phyloP scores from a whole-genome alignment of 78 protist genomes.

The Protostelium mycophagum region DNA sequence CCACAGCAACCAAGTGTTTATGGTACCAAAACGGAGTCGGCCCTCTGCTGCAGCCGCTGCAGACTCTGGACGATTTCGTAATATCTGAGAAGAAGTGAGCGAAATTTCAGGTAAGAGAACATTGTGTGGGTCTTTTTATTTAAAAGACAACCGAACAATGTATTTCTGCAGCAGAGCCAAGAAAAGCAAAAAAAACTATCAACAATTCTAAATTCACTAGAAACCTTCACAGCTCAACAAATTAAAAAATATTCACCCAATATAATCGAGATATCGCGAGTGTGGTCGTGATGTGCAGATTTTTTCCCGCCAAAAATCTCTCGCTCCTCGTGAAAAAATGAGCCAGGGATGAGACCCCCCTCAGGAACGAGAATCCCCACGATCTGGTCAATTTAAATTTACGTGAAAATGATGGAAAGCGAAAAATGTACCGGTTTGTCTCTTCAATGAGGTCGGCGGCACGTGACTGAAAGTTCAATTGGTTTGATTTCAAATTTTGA shows the following conservation, averaged over 20 bases:
- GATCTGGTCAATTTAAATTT: not conserved
- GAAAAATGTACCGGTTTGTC: too few species aligned
- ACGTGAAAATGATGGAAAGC: too few species aligned
- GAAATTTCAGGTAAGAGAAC: not conserved
- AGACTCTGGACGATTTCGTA: conserved; percentile 31
- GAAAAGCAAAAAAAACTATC: too few species aligned
- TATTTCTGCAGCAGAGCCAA: too few species aligned
- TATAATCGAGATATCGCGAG: conserved; percentile 33
- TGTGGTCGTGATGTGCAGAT: conserved; percentile 32
- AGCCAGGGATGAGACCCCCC: conserved; percentile 9
- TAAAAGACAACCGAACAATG: too few species aligned
- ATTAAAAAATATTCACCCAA: too few species aligned
- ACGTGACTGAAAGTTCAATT: too few species aligned
- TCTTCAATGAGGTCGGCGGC: not conserved
- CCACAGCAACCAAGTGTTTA: conserved; percentile 55
- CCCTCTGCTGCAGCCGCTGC: conserved; percentile 23
- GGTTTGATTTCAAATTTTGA: too few species aligned
- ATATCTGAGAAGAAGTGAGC: not conserved
- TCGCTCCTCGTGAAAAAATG: conserved; percentile 50
- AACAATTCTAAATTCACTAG: too few species aligned
- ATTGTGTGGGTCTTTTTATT: not conserved
- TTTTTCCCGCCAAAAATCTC: conserved; percentile 16
- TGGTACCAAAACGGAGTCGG: conserved; percentile 52
- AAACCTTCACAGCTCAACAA: too few species aligned
- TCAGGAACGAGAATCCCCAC: not conserved